phyloP scores from a whole-genome alignment of 169 alveolate genomes.

The Plasmodium gonderi region DNA sequence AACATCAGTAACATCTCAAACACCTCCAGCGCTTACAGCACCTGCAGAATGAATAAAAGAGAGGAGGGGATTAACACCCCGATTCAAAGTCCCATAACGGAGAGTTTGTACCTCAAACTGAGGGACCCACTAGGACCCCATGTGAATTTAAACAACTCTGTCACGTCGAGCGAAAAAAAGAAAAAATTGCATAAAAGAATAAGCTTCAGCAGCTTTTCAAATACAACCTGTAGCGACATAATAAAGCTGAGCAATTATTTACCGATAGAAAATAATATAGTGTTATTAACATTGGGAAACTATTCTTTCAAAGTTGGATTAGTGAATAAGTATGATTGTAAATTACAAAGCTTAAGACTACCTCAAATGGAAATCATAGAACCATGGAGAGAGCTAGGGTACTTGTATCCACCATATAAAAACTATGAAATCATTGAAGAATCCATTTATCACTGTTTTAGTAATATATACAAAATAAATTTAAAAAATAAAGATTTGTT shows the following conservation, averaged over 20 bases:
- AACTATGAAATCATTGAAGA: slow-evolving; percentile 69
- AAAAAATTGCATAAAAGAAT: slow-evolving; percentile 6
- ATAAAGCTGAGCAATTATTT: slow-evolving; percentile 45
- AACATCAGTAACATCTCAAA: background rate
- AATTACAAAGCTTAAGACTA: slow-evolving; percentile 59
- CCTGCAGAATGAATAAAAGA: background rate
- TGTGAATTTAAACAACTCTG: slow-evolving; percentile 17
- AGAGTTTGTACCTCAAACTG: slow-evolving; percentile 46
- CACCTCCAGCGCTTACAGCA: too few species aligned
- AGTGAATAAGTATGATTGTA: slow-evolving; percentile 39
- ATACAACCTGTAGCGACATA: slow-evolving; percentile 75
- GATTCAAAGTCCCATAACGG: slow-evolving; percentile 28
- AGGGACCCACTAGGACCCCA: slow-evolving; percentile 56
- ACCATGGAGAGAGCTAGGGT: slow-evolving; percentile 68
- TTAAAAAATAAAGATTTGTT: slow-evolving; percentile 64
- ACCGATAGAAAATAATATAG: slow-evolving; percentile 39
- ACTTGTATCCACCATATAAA: slow-evolving; percentile 56
- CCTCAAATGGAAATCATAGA: slow-evolving; percentile 69
- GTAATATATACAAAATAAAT: slow-evolving; percentile 61
- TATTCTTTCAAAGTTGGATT: slow-evolving; percentile 68
- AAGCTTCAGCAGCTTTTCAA: slow-evolving; percentile 70
- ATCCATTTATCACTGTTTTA: slow-evolving; percentile 46
- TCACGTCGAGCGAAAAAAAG: slow-evolving; percentile 27
- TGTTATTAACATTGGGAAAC: slow-evolving; percentile 33
- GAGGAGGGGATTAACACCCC: background rate